Percentiles rank a stretch among this genome's conserved stretches.
These are phyloP conservation scores for Talaromyces wortmannii DNA, from an alignment of 495 filamentous ascomycete genomes.

Conservation along the genomic window DNA sequence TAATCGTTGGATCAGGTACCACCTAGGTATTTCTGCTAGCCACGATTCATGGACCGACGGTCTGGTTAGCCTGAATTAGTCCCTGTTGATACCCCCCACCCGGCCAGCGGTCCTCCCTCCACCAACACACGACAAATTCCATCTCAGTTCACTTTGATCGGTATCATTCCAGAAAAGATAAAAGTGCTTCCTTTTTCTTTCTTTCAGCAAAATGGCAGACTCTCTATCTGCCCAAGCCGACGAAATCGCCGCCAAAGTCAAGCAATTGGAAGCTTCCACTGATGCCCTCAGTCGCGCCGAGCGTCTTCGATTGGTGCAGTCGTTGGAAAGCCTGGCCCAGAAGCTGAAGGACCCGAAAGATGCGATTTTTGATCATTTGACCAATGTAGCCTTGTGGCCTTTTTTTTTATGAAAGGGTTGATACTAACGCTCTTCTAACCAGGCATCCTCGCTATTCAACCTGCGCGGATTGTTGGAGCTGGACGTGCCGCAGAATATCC, in stretches of 20 bases:
- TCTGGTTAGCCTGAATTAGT: too few species aligned
- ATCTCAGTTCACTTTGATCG: too few species aligned
- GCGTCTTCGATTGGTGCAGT: slow-evolving; percentile 10
- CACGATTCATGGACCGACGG: too few species aligned
- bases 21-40: too few species aligned
- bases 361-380: slow-evolving; percentile 11
- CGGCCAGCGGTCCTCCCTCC: too few species aligned
- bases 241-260: slow-evolving; percentile 8
- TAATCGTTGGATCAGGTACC: too few species aligned
- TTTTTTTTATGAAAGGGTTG: background rate
- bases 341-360: slow-evolving; percentile 16
- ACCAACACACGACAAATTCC: too few species aligned
- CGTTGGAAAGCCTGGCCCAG: slow-evolving; percentile 8
- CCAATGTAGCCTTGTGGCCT: slow-evolving; percentile 3
- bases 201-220: too few species aligned
- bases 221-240: slow-evolving; percentile 10
- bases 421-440: background rate
- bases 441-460: slow-evolving; percentile 3
- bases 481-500: slow-evolving; percentile 11
- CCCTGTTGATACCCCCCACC: too few species aligned
- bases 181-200: too few species aligned
- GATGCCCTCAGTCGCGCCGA: slow-evolving; percentile 5
- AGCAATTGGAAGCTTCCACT: slow-evolving; percentile 6
- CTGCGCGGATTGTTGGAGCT: slow-evolving; percentile 12
- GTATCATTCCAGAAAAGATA: too few species aligned